Conservation (phyloP, 1,139 yeast species). For the Arxiozyma heterogenica region DNA sequence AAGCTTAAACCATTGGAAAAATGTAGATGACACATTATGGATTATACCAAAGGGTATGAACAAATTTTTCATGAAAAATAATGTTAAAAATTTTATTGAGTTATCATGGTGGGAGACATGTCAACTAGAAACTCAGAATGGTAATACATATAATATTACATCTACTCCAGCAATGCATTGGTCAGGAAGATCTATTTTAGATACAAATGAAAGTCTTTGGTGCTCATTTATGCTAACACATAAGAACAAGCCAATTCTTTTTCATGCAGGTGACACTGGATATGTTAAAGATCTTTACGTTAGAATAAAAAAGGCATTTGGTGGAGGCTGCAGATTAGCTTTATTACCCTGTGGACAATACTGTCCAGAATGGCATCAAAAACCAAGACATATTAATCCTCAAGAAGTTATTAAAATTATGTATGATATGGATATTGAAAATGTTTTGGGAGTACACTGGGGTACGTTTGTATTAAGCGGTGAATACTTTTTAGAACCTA, state of each 20-base stretch:
- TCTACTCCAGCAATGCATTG: conserved; percentile 97
- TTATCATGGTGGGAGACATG: conserved; percentile 88
- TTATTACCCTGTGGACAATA: conserved; percentile 91
- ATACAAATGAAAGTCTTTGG: conserved; percentile 78
- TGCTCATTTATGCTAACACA: conserved; percentile 67
- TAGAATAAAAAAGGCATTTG: conserved; percentile 53
- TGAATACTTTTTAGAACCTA: conserved; percentile 82
- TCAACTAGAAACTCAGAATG: conserved; percentile 36
- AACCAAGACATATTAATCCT: conserved; percentile 82
- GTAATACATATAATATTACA: conserved; percentile 59
- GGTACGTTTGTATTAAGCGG: conserved; percentile 87
- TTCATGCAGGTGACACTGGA: conserved; percentile 95
- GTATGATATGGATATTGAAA: conserved; percentile 49
- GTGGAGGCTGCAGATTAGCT: conserved; percentile 56
- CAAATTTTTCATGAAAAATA: conserved; percentile 45
- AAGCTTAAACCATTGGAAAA: conserved; percentile 44
- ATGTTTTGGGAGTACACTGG: conserved; percentile 87
- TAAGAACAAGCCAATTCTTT: conserved; percentile 60
- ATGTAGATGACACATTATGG: conserved; percentile 48
- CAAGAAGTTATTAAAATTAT: conserved; percentile 63
- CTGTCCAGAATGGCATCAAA: conserved; percentile 91
- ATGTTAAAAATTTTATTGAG: conserved; percentile 46
- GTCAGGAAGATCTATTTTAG: conserved; percentile 77
- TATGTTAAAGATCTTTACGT: conserved; percentile 63
- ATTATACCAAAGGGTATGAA: conserved; percentile 77